A percentile compares a stretch with the other conserved stretches of the same genome.
These are phyloP conservation scores for Phialophora verrucosa DNA, from an alignment of 2,329 filamentous ascomycete species.

Conservation along the genomic window DNA sequence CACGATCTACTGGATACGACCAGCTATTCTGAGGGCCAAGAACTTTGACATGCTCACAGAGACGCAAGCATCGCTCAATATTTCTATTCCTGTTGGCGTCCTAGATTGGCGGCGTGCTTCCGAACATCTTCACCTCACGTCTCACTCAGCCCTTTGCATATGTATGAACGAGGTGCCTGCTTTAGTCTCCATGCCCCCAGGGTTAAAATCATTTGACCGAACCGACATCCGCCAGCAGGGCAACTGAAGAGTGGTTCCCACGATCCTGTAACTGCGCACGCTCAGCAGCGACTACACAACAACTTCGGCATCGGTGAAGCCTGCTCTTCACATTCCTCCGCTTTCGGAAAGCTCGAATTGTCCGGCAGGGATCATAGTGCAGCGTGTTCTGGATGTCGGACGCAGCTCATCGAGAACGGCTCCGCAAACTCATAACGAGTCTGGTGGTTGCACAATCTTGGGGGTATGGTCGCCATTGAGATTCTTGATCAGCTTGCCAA, in stretches of 20 bases:
- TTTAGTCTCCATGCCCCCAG: not conserved
- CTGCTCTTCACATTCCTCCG: not conserved
- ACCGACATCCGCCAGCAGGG: not conserved
- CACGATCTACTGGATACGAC: not conserved
- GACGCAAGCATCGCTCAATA: not conserved
- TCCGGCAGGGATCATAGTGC: not conserved
- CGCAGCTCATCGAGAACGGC: not conserved
- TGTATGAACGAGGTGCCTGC: not conserved
- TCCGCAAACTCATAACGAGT: slow-evolving; percentile 21
- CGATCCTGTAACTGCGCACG: not conserved
- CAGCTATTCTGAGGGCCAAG: not conserved
- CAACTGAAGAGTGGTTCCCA: not conserved
- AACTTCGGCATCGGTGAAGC: not conserved
- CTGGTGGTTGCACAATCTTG: slow-evolving; percentile 50
- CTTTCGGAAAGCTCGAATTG: not conserved
- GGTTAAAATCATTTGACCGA: not conserved
- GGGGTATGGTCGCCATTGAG: slow-evolving; percentile 57
- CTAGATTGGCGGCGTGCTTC: not conserved
- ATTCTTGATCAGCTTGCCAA: slow-evolving; percentile 57
- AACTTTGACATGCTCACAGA: not conserved
- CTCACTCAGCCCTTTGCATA: slow-evolving; percentile 12
- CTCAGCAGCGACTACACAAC: no score
- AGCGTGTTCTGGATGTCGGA: not conserved
- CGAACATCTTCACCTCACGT: not conserved
- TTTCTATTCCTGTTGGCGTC: not conserved